Evolutionary conservation across 2,329 filamentous ascomycete genomes (phyloP), one percentile per base, ranked within the genome.

Genomic region (Talaromyces islandicus): DNA sequence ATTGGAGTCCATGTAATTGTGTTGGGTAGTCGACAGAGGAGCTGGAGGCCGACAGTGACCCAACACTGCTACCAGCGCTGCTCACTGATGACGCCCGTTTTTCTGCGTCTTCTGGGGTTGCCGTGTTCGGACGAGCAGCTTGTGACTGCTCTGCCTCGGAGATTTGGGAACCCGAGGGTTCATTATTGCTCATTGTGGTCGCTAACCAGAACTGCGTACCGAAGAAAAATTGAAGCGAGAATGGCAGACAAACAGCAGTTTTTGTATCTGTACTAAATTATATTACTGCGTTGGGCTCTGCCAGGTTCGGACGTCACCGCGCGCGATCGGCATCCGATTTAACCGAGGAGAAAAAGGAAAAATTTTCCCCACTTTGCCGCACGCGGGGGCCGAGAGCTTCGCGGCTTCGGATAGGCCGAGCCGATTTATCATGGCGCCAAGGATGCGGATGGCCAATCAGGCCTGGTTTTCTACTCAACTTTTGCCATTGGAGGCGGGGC

Each of bases 11-110:
- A 32, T 67, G 66, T 11, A 72, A 56, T 57, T 65, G 66, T 7
- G 66, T 62, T n/a, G 69, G 64, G 60, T 69, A 68, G 19, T 68
- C 64, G 11, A 70, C 63, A 1, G 66, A 71, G 59, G 65, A 70
- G 56, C 48, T 52, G 3, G 48, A 52, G 12, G 24, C 27, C n/a
- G 48, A 52, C 27, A 29, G 17, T 21, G 48, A 52, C 10, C 25
- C 48, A 29, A 29, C 27, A 29, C 25, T 52, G 48, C 48, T 52
- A 14, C 4, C 19, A 19, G 12, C 25, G 48, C 48, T 51, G 48
- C 25, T 51, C 21, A 52, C 48, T n/a, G 48, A 29, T 14, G 48
- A 52, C 4, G 48, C 24, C 17, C 48, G 48, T n/a, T 29, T 52
- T n/a, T 52, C 48, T 17, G 25, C 11, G 2, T 29, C 27, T 1